These are phyloP conservation scores for Phallus indusiatus DNA, from an alignment of 768 basidiomycete genomes.

Conservation along the genomic window DNA sequence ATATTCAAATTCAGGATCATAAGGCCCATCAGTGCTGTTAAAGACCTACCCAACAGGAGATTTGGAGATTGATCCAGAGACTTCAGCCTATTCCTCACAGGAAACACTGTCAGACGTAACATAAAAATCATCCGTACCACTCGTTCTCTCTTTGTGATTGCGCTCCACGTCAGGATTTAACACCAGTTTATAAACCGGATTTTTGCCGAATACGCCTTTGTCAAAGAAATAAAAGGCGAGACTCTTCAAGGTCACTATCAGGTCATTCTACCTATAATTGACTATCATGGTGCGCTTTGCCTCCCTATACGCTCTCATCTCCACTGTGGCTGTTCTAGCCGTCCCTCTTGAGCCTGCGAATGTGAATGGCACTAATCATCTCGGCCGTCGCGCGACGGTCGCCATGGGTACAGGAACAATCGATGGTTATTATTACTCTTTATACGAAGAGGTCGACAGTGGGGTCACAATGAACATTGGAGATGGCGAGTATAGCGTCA, in stretches of 20 bases:
- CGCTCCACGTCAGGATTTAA: not conserved
- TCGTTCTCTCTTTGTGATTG: not conserved
- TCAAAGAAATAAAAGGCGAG: not conserved
- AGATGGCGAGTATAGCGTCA: slow-evolving; percentile 24
- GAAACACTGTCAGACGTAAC: no score
- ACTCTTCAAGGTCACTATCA: not conserved
- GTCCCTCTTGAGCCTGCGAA: not conserved
- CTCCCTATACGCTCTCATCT: not conserved
- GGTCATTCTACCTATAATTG: not conserved
- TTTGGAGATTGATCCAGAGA: not conserved
- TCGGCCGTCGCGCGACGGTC: slow-evolving; percentile 1
- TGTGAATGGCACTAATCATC: not conserved
- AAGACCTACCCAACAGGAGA: no score
- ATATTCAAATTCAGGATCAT: not conserved
- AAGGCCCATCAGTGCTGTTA: not conserved
- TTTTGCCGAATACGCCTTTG: not conserved
- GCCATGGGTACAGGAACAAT: slow-evolving; percentile 23
- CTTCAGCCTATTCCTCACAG: no score
- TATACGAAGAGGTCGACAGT: slow-evolving; percentile 26
- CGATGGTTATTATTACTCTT: slow-evolving; percentile 30
- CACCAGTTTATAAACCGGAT: not conserved
- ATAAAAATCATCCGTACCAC: not conserved
- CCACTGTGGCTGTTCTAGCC: not conserved
- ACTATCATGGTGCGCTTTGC: not conserved
- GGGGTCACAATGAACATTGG: slow-evolving; percentile 22